A percentile compares a stretch with the other conserved stretches of the same genome.
phyloP scores from a whole-genome alignment of 2,329 filamentous ascomycete species.

The Fusarium sarcochroum region DNA sequence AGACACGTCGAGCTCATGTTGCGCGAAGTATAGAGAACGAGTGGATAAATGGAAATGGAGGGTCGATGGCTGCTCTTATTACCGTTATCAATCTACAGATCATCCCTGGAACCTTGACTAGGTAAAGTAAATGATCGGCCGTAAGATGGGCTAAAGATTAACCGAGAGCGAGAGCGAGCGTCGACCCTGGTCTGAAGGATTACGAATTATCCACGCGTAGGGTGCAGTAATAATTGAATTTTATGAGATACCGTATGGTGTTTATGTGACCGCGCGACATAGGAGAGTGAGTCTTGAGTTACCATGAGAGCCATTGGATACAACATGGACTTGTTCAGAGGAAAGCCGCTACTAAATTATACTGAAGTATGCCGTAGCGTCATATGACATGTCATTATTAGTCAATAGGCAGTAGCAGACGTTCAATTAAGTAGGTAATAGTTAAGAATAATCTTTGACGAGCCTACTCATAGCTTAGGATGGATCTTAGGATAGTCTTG shows the following conservation, averaged over 20 bases:
- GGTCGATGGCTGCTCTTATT: not conserved
- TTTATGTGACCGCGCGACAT: not conserved
- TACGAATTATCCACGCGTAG: constrained; percentile 6
- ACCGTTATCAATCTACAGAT: not conserved
- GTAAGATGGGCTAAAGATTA: constrained; percentile 28
- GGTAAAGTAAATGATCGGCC: constrained; percentile 14
- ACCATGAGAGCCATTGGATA: too few relatives aligned
- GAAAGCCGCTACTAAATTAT: not conserved
- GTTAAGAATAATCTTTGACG: too few relatives aligned
- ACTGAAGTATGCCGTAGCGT: too few relatives aligned
- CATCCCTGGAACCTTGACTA: not conserved
- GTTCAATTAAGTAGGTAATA: too few relatives aligned
- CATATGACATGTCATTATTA: not conserved
- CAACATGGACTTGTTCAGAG: too few relatives aligned
- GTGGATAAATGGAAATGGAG: not conserved
- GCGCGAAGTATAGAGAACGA: not conserved
- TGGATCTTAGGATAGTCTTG: too few relatives aligned
- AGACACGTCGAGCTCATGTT: constrained; percentile 46
- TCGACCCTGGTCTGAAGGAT: not conserved
- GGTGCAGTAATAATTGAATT: not conserved
- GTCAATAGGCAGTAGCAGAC: too few relatives aligned
- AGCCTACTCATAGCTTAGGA: too few relatives aligned
- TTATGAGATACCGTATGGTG: not conserved
- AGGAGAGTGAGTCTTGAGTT: not conserved
- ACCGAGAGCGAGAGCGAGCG: constrained; percentile 3